Base-by-base conservation (phyloP, 345 rosid genomes). In the Microthlaspi erraticum region DNA sequence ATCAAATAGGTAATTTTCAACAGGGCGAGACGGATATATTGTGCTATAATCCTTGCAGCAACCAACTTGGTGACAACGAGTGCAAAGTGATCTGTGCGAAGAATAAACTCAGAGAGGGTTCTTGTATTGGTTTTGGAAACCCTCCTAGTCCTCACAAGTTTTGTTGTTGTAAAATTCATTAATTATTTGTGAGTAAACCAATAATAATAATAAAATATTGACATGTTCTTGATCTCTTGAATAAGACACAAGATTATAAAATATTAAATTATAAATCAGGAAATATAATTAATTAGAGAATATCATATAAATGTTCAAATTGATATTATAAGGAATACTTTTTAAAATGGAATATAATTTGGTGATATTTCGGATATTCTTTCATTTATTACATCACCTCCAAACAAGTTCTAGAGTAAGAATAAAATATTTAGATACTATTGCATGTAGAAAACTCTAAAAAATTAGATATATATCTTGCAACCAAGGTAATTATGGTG, bases 111-210 rank as follows among this genome's bases (percentile, higher is more conserved):
- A 73, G n/a, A 73, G 44, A 56, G 8, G 77, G 77, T 10, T 38
- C 53, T 38, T 64, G 71, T 48, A 9, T 48, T 73, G 19, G 44
- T 48, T 56, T 48, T 57, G 77, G 60, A 65, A 29, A 0, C 8
- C 71, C 71, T 7, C 60, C 71, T 17, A 20, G 23, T 0, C 39
- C 11, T 2, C 0, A 20, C 8, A 39, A 17, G 4, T 64, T 64
- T 73, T 73, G 71, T 73, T 73, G 77, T 56, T 73, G 77, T 20
- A 17, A 5, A 45, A 2, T n/a, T 50, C 7, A 60, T 8, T 13
- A 16, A 17, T 26, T 14, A 33, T 8, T 55, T 31, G 5, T 10
- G 12, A 42, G 32, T 43, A 10, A 18, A 34, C 37, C 33, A 23
- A 36, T 46, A 33, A 20, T 36, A 58, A 17, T 32, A n/a, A n/a